Percentiles rank a stretch among this genome's conserved stretches.
phyloP scores from a whole-genome alignment of 495 filamentous ascomycete species.

The Bathelium albidoporum region DNA sequence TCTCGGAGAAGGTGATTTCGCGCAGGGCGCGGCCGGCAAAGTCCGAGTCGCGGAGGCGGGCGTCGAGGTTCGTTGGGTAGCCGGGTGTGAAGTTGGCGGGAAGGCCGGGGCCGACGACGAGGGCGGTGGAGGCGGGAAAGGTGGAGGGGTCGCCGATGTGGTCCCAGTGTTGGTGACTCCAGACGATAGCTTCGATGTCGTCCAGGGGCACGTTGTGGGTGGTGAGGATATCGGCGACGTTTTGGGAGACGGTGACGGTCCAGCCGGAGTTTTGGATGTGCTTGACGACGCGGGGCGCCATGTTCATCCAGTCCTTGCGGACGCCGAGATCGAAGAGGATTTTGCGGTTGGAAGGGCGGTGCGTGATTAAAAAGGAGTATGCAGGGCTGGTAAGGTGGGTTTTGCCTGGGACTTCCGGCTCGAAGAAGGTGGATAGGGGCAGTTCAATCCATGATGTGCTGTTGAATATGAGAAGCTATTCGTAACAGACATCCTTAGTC shows the following conservation, averaged over 20 bases:
- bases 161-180: conserved; percentile 37
- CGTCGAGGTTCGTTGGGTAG: conserved; percentile 38
- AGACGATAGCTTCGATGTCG: conserved; percentile 48
- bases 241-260: conserved; percentile 34
- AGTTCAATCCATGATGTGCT: conserved; percentile 24
- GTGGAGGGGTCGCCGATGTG: conserved; percentile 46
- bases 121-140: conserved; percentile 39
- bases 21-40: conserved; percentile 21
- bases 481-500: background rate
- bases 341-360: conserved; percentile 32
- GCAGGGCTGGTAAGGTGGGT: conserved; percentile 33
- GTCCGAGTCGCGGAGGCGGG: conserved; percentile 17
- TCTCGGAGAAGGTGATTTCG: conserved; percentile 25
- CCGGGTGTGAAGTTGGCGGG: conserved; percentile 38
- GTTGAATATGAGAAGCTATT: conserved; percentile 16
- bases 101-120: conserved; percentile 48
- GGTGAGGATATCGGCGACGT: conserved; percentile 41
- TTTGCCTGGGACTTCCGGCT: conserved; percentile 18
- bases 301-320: conserved; percentile 41
- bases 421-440: conserved; percentile 13
- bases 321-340: conserved; percentile 52
- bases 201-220: conserved; percentile 36
- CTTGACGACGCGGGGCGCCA: conserved; percentile 29
- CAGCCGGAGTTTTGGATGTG: conserved; percentile 18
- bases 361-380: conserved; percentile 47